Evolutionary conservation across 2,329 filamentous ascomycete genomes (phyloP).

Genomic region (Fusarium pseudonygamai): DNA sequence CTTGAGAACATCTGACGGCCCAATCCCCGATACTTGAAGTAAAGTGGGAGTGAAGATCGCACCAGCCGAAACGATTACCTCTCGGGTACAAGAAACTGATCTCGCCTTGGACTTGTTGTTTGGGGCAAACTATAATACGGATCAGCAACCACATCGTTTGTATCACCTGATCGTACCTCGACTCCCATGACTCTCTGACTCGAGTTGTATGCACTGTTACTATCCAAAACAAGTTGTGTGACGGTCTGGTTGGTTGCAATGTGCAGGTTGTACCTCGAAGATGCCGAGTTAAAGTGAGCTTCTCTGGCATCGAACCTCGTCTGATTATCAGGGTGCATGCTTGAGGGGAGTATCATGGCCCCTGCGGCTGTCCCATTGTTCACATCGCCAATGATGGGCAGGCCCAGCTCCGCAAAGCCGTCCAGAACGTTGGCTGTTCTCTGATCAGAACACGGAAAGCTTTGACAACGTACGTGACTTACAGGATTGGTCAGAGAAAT

Average conservation of each 20-base stretch:
- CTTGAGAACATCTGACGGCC: background rate
- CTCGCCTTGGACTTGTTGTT: background rate
- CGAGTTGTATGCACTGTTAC: background rate
- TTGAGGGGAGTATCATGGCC: slow-evolving; percentile 20
- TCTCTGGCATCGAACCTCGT: slow-evolving; percentile 17
- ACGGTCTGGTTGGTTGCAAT: slow-evolving; percentile 8
- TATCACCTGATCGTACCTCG: background rate
- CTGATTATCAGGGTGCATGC: slow-evolving; percentile 15
- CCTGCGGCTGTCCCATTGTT: slow-evolving; percentile 23
- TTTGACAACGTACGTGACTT: background rate
- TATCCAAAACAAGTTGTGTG: slow-evolving; percentile 11
- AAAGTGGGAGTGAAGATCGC: slow-evolving; percentile 19
- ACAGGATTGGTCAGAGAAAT: slow-evolving; percentile 19
- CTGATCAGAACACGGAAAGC: background rate
- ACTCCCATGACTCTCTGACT: slow-evolving; percentile 15
- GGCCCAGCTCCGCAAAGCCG: slow-evolving; percentile 11
- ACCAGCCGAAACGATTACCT: slow-evolving; percentile 22
- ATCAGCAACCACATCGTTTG: background rate
- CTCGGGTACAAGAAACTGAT: background rate
- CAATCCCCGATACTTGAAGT: slow-evolving; percentile 26
- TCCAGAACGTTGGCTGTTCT: slow-evolving; percentile 7
- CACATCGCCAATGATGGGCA: slow-evolving; percentile 14
- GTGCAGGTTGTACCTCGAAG: slow-evolving; percentile 4
- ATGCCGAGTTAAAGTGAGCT: slow-evolving; percentile 6
- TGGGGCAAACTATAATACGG: background rate